phyloP scores from a whole-genome alignment of 2,329 filamentous ascomycete genomes.

The Fusarium sp. region DNA sequence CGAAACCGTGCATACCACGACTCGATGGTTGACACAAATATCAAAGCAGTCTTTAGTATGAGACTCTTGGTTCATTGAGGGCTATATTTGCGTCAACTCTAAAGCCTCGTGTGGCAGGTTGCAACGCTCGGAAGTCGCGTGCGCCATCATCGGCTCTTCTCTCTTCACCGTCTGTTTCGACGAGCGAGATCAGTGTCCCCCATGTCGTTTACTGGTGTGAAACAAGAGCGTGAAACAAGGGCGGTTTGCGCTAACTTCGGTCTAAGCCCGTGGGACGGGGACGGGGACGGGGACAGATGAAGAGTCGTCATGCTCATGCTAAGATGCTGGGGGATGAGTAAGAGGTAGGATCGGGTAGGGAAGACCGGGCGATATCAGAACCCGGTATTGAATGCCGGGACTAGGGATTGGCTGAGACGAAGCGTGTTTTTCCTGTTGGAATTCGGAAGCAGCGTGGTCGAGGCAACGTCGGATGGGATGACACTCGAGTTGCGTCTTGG shows the following conservation, averaged over 20 bases:
- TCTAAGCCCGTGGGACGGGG: conserved; percentile 2
- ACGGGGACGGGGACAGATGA: background rate
- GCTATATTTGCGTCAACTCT: background rate
- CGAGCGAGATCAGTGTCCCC: conserved; percentile 2
- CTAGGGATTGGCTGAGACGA: conserved; percentile 11
- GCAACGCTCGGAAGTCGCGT: conserved; percentile 7
- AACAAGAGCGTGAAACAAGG: conserved; percentile 38
- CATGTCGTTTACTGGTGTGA: conserved; percentile 26
- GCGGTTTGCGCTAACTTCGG: conserved; percentile 29
- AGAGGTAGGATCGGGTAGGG: conserved; percentile 7
- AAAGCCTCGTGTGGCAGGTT: background rate
- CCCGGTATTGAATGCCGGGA: conserved; percentile 12
- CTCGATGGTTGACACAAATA: background rate
- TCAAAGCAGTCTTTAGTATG: background rate
- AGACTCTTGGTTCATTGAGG: background rate
- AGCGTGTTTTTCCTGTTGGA: background rate
- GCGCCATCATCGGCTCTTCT: conserved; percentile 22
- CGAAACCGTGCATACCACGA: background rate
- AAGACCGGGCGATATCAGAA: conserved; percentile 1
- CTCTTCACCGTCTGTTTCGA: conserved; percentile 28
- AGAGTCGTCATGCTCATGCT: conserved; percentile 33
- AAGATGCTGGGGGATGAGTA: conserved; percentile 16
- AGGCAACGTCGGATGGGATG: background rate
- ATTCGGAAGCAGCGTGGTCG: background rate
- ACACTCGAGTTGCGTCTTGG: background rate